Conservation (phyloP, 805 yeast species). For the Grigorovia humatica region DNA sequence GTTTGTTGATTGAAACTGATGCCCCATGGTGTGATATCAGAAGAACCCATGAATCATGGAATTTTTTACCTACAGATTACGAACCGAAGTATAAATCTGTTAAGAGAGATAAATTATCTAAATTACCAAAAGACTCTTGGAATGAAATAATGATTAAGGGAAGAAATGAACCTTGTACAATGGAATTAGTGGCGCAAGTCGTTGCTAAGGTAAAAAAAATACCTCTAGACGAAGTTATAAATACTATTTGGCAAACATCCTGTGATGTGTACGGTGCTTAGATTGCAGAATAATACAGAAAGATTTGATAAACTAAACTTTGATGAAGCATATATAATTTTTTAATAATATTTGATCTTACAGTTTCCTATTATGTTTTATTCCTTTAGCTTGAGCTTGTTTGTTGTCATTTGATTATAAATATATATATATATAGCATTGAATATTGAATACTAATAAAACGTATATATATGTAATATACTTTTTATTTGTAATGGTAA, state of each 20-base stretch:
- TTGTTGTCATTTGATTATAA: background rate
- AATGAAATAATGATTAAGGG: constrained; percentile 50
- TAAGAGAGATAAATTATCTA: constrained; percentile 27
- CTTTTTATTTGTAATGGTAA: background rate
- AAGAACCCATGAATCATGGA: constrained; percentile 66
- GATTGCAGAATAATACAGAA: no score
- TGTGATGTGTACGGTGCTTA: constrained; percentile 31
- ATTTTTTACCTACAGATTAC: constrained; percentile 35
- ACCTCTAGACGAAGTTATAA: constrained; percentile 35
- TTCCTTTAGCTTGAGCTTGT: no score
- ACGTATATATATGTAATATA: background rate
- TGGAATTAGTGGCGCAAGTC: constrained; percentile 70
- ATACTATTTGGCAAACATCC: constrained; percentile 43
- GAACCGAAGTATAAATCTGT: constrained; percentile 20
- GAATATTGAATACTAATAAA: background rate
- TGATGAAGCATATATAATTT: no score
- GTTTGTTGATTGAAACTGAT: constrained; percentile 81
- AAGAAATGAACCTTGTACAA: constrained; percentile 85
- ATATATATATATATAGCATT: background rate
- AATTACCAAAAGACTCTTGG: constrained; percentile 16
- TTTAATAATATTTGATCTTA: background rate
- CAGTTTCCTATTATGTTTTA: background rate
- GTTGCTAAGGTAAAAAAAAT: constrained; percentile 41
- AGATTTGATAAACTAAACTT: no score
- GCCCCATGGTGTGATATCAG: constrained; percentile 98